These are phyloP conservation scores for Aspergillus fijiensis DNA, from an alignment of 2,329 filamentous ascomycete species.

Conservation along the genomic window DNA sequence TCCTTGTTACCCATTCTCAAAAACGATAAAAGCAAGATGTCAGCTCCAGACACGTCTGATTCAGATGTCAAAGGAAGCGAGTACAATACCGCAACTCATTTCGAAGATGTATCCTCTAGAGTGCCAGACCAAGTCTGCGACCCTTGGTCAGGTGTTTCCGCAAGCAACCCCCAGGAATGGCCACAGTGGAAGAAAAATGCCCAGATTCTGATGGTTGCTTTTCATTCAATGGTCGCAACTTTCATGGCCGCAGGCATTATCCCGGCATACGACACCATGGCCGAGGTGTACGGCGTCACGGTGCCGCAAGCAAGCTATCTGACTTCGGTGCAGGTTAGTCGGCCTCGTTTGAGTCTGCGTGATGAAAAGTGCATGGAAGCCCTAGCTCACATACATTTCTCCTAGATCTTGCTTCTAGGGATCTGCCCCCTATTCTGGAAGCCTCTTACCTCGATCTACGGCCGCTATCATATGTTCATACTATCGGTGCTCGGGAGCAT, in stretches of 20 bases:
- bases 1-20: too few relatives aligned
- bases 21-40: background rate
- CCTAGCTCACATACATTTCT: background rate
- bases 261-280: slow-evolving; percentile 54
- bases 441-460: slow-evolving; percentile 53
- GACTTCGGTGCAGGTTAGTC: slow-evolving; percentile 47
- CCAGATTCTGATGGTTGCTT: slow-evolving; percentile 55
- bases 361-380: too few relatives aligned
- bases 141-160: background rate
- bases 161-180: slow-evolving; percentile 25
- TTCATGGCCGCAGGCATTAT: slow-evolving; percentile 55
- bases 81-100: slow-evolving; percentile 10
- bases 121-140: background rate
- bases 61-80: background rate
- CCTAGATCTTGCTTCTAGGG: slow-evolving; percentile 52
- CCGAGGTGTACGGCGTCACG: slow-evolving; percentile 48
- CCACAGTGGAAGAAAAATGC: slow-evolving; percentile 38
- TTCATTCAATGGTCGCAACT: slow-evolving; percentile 55
- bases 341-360: background rate
- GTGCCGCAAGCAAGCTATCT: slow-evolving; percentile 53
- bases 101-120: slow-evolving; percentile 14
- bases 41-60: background rate
- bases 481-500: slow-evolving; percentile 49
- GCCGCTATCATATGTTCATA: slow-evolving; percentile 54
- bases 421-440: slow-evolving; percentile 56